Conservation (phyloP, 805 yeast species). For the Barnettozyma sucrosica region DNA sequence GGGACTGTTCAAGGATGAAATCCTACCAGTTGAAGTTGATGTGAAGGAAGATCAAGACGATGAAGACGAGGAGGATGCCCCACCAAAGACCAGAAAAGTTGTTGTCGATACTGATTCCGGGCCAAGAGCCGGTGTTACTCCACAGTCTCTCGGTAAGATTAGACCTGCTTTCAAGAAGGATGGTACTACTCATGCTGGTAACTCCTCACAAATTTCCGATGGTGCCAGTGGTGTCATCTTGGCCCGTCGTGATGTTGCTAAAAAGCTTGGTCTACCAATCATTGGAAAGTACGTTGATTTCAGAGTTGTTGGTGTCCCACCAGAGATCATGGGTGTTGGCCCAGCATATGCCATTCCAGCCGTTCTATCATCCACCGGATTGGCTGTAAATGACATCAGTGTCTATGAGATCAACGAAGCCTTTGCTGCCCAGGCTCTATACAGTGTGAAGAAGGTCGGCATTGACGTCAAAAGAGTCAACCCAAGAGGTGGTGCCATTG, state of each 20-base stretch:
- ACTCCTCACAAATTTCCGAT: constrained; percentile 92
- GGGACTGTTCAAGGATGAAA: constrained; percentile 85
- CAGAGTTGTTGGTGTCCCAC: constrained; percentile 88
- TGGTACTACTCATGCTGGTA: constrained; percentile 92
- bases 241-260: constrained; percentile 82
- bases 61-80: constrained; percentile 43
- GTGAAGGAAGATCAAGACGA: constrained; percentile 54
- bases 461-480: constrained; percentile 70
- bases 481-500: constrained; percentile 95
- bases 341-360: constrained; percentile 95
- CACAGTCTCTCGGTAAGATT: constrained; percentile 64
- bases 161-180: constrained; percentile 78
- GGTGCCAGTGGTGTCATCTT: constrained; percentile 91
- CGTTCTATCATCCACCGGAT: constrained; percentile 55
- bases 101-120: constrained; percentile 76
- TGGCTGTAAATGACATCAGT: constrained; percentile 59
- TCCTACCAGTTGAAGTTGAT: constrained; percentile 70
- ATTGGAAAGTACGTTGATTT: constrained; percentile 77
- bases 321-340: constrained; percentile 96
- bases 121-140: constrained; percentile 81
- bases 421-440: constrained; percentile 91
- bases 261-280: constrained; percentile 62
- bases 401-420: constrained; percentile 93
- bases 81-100: constrained; percentile 22
- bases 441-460: constrained; percentile 58